Conservation (phyloP, 176 grass and related monocot species). For the Rhipidocladum racemiflorum region DNA sequence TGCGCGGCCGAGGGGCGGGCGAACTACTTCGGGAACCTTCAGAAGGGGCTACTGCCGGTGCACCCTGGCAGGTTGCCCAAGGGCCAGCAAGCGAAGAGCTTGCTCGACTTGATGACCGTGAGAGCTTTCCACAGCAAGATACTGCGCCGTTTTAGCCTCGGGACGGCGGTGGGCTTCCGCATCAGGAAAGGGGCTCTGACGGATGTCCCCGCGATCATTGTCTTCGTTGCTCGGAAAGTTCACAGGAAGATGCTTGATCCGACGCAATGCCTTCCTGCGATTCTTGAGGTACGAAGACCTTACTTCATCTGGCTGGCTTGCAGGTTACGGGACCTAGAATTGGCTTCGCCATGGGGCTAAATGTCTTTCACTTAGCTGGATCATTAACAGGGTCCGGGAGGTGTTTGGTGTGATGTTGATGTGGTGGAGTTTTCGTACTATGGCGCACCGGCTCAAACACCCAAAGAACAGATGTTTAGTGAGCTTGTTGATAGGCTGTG, state of each 20-base stretch:
- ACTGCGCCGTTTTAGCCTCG: constrained; percentile 78
- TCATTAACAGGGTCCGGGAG: constrained; percentile 87
- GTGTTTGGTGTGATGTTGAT: constrained; percentile 99
- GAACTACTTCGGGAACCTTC: constrained; percentile 98
- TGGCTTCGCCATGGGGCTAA: not conserved
- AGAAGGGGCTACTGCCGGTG: constrained; percentile 80
- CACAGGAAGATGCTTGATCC: constrained; percentile 81
- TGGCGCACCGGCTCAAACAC: constrained; percentile 81
- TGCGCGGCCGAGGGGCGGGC: constrained; percentile 89
- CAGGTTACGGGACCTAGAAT: not conserved
- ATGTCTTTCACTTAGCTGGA: constrained; percentile 37
- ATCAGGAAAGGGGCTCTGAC: constrained; percentile 83
- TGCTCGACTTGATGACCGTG: constrained; percentile 98
- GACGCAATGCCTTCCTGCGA: constrained; percentile 76
- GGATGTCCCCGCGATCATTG: constrained; percentile 81
- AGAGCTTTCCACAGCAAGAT: constrained; percentile 99
- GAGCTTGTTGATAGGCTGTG: constrained; percentile 86
- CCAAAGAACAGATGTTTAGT: constrained; percentile 82
- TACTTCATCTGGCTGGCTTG: constrained; percentile 8
- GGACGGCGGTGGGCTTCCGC: constrained; percentile 87
- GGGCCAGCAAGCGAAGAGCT: constrained; percentile 83
- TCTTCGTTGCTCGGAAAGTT: constrained; percentile 94
- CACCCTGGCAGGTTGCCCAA: constrained; percentile 61
- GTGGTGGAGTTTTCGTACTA: constrained; percentile 98
- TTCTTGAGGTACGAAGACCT: constrained; percentile 55